Conservation (phyloP, 2,329 filamentous ascomycete species). For the Dothistroma septosporum region DNA sequence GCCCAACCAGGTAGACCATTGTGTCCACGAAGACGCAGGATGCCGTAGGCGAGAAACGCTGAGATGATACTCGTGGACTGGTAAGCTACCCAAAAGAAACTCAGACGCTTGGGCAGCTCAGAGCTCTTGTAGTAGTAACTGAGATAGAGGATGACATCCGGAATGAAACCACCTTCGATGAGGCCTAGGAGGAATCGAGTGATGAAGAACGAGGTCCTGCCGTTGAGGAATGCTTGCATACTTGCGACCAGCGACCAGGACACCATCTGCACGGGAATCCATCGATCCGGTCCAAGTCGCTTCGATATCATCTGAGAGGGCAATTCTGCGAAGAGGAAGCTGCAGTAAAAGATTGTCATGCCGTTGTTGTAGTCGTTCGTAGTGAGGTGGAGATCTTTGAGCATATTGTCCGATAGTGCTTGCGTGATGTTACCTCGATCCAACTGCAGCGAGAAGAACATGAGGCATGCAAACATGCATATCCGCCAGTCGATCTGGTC, state of each 20-base stretch:
- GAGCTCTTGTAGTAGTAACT: constrained; percentile 71
- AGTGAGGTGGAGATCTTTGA: constrained; percentile 49
- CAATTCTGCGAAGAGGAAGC: constrained; percentile 60
- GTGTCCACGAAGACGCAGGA: constrained; percentile 45
- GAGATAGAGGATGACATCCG: constrained; percentile 57
- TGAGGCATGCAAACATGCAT: constrained; percentile 50
- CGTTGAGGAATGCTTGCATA: constrained; percentile 34
- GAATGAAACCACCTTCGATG: constrained; percentile 53
- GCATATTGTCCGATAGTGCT: constrained; percentile 37
- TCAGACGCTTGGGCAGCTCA: constrained; percentile 64
- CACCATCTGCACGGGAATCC: constrained; percentile 39
- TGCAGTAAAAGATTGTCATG: constrained; percentile 66
- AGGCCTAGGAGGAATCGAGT: constrained; percentile 41
- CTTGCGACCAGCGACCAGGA: constrained; percentile 44
- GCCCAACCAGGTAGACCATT: constrained; percentile 51
- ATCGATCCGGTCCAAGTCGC: constrained; percentile 43
- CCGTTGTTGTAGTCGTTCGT: constrained; percentile 49
- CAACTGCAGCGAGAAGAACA: constrained; percentile 53
- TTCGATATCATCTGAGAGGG: constrained; percentile 43
- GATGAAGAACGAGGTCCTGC: constrained; percentile 36
- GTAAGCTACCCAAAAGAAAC: constrained; percentile 66
- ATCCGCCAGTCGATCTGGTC: constrained; percentile 49
- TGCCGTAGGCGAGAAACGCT: constrained; percentile 54
- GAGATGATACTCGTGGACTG: constrained; percentile 54
- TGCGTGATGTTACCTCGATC: constrained; percentile 59